Percentiles rank a stretch among this genome's conserved stretches.
Evolutionary conservation across 257 asterid species (phyloP).

Genomic region (Ilex aquifolium): DNA sequence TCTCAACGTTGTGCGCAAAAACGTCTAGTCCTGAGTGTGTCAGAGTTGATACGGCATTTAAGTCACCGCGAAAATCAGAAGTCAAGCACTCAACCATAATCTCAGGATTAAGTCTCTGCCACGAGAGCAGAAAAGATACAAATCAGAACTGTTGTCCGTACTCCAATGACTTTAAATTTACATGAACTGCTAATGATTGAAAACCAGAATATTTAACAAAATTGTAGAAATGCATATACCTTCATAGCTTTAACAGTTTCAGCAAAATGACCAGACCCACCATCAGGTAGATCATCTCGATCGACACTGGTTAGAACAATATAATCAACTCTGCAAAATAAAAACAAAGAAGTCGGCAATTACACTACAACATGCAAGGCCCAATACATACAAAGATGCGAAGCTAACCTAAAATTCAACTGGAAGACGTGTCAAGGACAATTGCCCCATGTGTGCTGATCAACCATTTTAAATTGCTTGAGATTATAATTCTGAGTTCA

Average conservation of each 20-base stretch:
- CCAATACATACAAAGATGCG: too few species aligned
- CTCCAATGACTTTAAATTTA: not conserved
- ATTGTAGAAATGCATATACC: constrained; percentile 30
- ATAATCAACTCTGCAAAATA: constrained; percentile 75
- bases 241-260: constrained; percentile 90
- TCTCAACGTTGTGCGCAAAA: constrained; percentile 90
- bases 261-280: constrained; percentile 95
- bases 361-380: too few species aligned
- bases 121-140: constrained; percentile 14
- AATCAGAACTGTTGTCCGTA: constrained; percentile 19
- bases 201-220: not conserved
- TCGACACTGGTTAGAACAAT: constrained; percentile 95
- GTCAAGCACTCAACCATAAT: constrained; percentile 95
- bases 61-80: constrained; percentile 94
- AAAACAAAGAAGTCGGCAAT: constrained; percentile 6
- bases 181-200: not conserved
- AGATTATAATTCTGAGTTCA: too few species aligned
- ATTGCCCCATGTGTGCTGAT: too few species aligned
- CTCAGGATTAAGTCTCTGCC: constrained; percentile 77
- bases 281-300: constrained; percentile 93
- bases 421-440: too few species aligned
- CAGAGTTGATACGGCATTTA: constrained; percentile 66
- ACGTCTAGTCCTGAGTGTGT: constrained; percentile 92
- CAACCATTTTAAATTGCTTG: too few species aligned
- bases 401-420: too few species aligned